Percentiles rank a stretch among this genome's conserved stretches.
Conservation (phyloP, 140 eudicot genomes). For the Erigeron philadelphicus region DNA sequence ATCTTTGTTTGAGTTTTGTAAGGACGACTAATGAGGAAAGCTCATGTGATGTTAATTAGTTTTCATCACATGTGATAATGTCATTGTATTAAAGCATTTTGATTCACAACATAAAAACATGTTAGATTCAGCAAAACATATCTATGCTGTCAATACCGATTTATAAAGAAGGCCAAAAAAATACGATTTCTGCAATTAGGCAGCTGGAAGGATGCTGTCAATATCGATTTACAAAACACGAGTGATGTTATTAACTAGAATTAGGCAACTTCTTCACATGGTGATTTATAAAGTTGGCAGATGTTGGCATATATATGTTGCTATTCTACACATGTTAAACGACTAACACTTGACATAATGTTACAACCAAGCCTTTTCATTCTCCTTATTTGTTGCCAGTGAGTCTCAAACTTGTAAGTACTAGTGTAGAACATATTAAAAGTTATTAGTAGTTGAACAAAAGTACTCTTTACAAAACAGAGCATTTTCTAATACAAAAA, state of each 20-base stretch:
- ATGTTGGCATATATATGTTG: constrained; percentile 19
- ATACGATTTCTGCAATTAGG: constrained; percentile 31
- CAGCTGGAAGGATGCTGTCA: constrained; percentile 21
- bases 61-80: constrained; percentile 16
- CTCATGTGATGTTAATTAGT: constrained; percentile 17
- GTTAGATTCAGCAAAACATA: constrained; percentile 20
- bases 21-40: constrained; percentile 6
- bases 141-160: neutral
- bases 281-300: constrained; percentile 19
- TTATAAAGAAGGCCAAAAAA: neutral
- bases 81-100: constrained; percentile 2
- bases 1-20: constrained; percentile 20
- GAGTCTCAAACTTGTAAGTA: neutral
- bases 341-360: constrained; percentile 13
- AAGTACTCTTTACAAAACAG: neutral
- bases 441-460: neutral
- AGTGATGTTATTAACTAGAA: constrained; percentile 11
- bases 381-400: neutral
- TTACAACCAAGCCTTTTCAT: neutral
- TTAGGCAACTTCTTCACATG: constrained; percentile 24
- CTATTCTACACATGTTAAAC: constrained; percentile 21
- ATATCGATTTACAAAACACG: neutral
- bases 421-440: neutral
- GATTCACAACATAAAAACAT: constrained; percentile 15
- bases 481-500: neutral